Percentiles rank a stretch among this genome's conserved stretches.
Evolutionary conservation across 2,329 filamentous ascomycete species (phyloP).

Genomic region (Onygenales sp.): DNA sequence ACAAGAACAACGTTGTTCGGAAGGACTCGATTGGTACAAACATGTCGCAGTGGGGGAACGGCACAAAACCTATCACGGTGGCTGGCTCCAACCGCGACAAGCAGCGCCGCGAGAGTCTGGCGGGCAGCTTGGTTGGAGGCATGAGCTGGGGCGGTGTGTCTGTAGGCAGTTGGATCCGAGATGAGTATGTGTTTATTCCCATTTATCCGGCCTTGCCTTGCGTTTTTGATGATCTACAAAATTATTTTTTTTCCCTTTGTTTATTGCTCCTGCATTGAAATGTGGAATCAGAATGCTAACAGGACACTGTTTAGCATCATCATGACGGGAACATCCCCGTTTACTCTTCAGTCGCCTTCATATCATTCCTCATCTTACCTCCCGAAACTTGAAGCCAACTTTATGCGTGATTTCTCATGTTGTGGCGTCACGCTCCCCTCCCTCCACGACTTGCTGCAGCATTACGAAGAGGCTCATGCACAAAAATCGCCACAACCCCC

Average conservation of each 20-base stretch:
- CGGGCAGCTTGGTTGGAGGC: constrained; percentile 58
- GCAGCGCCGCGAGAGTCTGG: constrained; percentile 48
- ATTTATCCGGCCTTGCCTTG: constrained; percentile 1
- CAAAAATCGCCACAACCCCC: constrained; percentile 48
- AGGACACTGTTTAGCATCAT: constrained; percentile 58
- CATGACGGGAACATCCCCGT: constrained; percentile 95
- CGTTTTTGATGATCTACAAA: constrained; percentile 4
- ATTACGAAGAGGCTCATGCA: constrained; percentile 93
- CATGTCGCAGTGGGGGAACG: constrained; percentile 46
- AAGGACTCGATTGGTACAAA: constrained; percentile 46
- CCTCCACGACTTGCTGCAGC: constrained; percentile 87
- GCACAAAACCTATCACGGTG: constrained; percentile 53
- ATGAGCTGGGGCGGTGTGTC: constrained; percentile 98
- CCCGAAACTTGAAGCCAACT: constrained; percentile 91
- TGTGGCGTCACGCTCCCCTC: constrained; percentile 84
- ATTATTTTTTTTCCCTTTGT: constrained; percentile 2
- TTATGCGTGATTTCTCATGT: constrained; percentile 95
- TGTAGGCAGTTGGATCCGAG: constrained; percentile 90
- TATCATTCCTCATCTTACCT: constrained; percentile 95
- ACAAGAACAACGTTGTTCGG: constrained; percentile 30
- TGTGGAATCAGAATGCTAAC: background rate
- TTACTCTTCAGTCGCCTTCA: constrained; percentile 80
- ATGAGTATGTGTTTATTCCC: constrained; percentile 66
- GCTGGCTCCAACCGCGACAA: constrained; percentile 40
- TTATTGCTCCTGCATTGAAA: constrained; percentile 13